Base-by-base conservation (phyloP, 441 rosid genomes). In the Omphalea diandra region DNA sequence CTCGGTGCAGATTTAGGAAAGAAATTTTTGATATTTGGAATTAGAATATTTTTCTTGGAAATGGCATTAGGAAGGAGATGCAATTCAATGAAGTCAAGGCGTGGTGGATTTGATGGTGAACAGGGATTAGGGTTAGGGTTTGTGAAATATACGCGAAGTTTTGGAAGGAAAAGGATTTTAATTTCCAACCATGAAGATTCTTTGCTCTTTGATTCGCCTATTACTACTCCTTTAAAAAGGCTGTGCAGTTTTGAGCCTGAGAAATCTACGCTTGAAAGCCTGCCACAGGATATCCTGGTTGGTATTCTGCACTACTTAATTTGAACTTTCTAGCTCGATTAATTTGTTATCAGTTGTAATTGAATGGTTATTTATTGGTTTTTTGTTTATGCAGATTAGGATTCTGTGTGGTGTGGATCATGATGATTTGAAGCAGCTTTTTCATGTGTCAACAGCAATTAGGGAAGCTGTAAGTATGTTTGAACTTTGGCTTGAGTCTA, bases 231-330 rank as follows among this genome's bases (percentile, higher is more conserved):
- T 20, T 62, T 81, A 77, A 88, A 93, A 87, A 89, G 87, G 78
- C 82, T 81, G 36, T 80, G 87, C 65, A 83, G 84, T 50, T 31
- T 31, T 38, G 67, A 46, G n/a, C 64, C 50, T 22, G 79, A 73
- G n/a, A 78, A 80, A 71, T 85, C 89, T 55, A 20, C 31, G 8
- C 83, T 94, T 24, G 97, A 94, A 71, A 64, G 85, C 68, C 76
- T 94, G 59, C 97, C 96, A 38, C 94, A 78, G 71, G 97, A 94
- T 40, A 68, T 94, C 18, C 75, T 94, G 85, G 97, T 91, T 53
- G 74, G 93, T 76, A 1, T 35, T 12, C 17, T 32, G 38, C 2
- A 17, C 12, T 47, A 22, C 9, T 9, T 2, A 31, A 22, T 15
- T 15, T n/a, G n/a, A n/a, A n/a, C n/a, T n/a, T n/a, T 31, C 0